These are phyloP conservation scores for Puccinia triticina DNA, from an alignment of 1,284 basidiomycete species.

Conservation along the genomic window DNA sequence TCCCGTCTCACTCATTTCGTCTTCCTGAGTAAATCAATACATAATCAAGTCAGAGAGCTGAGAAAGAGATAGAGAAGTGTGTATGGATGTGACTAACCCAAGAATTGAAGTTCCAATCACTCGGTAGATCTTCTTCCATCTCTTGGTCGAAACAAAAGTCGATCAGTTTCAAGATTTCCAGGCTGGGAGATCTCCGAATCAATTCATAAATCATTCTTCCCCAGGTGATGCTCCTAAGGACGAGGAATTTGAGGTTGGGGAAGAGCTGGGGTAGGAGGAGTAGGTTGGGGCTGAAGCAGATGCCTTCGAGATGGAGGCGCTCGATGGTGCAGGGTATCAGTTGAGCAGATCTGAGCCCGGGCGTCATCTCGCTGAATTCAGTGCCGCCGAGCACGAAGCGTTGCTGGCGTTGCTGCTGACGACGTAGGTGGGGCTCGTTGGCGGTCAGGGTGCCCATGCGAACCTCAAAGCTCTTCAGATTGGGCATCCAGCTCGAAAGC, in stretches of 20 bases:
- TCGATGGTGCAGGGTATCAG: slow-evolving; percentile 29
- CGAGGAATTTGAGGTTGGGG: not conserved
- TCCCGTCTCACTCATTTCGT: slow-evolving; percentile 40
- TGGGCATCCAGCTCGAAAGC: slow-evolving; percentile 41
- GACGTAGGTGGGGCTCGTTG: slow-evolving; percentile 10
- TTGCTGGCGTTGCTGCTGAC: slow-evolving; percentile 21
- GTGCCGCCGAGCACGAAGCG: slow-evolving; percentile 20
- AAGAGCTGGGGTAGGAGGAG: slow-evolving; percentile 37
- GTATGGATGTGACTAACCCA: slow-evolving; percentile 32
- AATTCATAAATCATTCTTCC: slow-evolving; percentile 33
- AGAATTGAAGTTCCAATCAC: slow-evolving; percentile 45
- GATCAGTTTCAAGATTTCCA: slow-evolving; percentile 19
- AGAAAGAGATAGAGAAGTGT: not conserved
- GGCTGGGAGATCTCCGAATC: not conserved
- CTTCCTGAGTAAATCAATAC: slow-evolving; percentile 16
- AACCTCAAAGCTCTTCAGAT: slow-evolving; percentile 34
- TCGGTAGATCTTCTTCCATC: slow-evolving; percentile 45
- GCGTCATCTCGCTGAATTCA: slow-evolving; percentile 27
- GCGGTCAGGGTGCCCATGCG: not conserved
- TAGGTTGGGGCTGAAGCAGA: slow-evolving; percentile 26
- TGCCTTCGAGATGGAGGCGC: slow-evolving; percentile 21
- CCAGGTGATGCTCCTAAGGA: slow-evolving; percentile 32
- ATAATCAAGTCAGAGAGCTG: slow-evolving; percentile 8
- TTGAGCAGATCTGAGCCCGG: slow-evolving; percentile 10
- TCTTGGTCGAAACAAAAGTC: slow-evolving; percentile 39